Percentiles rank a stretch among this genome's conserved stretches.
phyloP scores from a whole-genome alignment of 805 yeast species.

The Brettanomyces naardenensis region DNA sequence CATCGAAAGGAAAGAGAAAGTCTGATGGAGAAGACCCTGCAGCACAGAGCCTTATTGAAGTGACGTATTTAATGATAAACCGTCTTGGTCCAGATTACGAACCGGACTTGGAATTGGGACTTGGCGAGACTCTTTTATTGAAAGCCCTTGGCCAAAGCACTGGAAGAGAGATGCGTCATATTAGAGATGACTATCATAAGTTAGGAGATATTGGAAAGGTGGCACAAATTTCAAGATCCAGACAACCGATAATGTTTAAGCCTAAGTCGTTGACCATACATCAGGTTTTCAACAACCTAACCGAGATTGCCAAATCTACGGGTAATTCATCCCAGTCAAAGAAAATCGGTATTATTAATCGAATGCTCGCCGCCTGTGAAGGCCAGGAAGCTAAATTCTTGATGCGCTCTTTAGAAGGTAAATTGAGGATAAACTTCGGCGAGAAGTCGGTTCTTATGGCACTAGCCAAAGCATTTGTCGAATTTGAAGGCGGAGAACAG shows the following conservation, averaged over 20 bases:
- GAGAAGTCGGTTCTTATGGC: conserved; percentile 86
- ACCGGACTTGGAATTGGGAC: conserved; percentile 78
- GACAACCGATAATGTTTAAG: conserved; percentile 89
- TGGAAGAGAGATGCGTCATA: conserved; percentile 65
- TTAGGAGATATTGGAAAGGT: conserved; percentile 88
- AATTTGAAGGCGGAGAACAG: conserved; percentile 39
- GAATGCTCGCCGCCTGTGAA: conserved; percentile 78
- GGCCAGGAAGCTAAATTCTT: conserved; percentile 85
- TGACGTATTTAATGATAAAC: conserved; percentile 81
- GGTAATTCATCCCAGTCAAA: conserved; percentile 78
- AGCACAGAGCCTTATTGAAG: conserved; percentile 43
- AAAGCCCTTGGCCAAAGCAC: conserved; percentile 88
- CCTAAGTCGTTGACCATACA: conserved; percentile 74
- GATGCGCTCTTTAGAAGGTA: conserved; percentile 87
- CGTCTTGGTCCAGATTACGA: conserved; percentile 93
- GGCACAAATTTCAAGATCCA: conserved; percentile 74
- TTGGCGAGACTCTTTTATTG: conserved; percentile 83
- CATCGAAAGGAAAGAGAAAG: conserved; percentile 27
- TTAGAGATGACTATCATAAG: conserved; percentile 67
- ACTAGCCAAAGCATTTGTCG: conserved; percentile 73
- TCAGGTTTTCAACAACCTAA: conserved; percentile 65
- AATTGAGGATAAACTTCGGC: conserved; percentile 86
- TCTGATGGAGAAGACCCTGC: conserved; percentile 8
- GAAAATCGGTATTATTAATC: conserved; percentile 73
- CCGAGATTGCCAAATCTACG: conserved; percentile 65